Percentiles rank a stretch among this genome's conserved stretches.
Conservation (phyloP, 2,329 filamentous ascomycete genomes). For the Emmonsiellopsis sp. region DNA sequence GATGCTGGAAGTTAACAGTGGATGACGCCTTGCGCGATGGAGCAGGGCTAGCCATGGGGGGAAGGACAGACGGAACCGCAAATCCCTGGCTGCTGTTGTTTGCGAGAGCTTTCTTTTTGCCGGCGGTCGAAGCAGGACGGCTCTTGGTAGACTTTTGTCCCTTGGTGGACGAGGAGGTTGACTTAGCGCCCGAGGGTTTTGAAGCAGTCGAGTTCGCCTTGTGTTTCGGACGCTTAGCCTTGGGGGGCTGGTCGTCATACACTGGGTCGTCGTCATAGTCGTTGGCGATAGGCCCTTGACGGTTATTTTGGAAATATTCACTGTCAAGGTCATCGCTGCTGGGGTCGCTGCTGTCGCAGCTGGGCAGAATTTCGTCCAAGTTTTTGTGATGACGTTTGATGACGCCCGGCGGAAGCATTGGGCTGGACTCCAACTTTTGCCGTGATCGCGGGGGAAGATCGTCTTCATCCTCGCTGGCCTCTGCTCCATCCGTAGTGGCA, state of each 20-base stretch:
- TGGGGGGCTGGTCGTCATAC: constrained; percentile 31
- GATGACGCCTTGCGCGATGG: constrained; percentile 40
- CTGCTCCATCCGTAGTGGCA: constrained; percentile 69
- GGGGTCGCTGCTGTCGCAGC: constrained; percentile 48
- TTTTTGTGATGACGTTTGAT: constrained; percentile 40
- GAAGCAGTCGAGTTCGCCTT: constrained; percentile 29
- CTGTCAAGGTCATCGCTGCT: constrained; percentile 55
- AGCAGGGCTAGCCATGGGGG: constrained; percentile 23
- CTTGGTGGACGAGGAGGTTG: constrained; percentile 9
- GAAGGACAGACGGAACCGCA: constrained; percentile 47
- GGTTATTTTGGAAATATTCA: constrained; percentile 46
- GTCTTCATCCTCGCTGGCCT: constrained; percentile 51
- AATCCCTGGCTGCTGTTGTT: constrained; percentile 19
- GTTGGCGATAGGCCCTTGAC: constrained; percentile 45
- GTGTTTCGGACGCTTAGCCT: constrained; percentile 45
- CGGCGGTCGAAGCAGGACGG: constrained; percentile 22
- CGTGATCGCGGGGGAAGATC: constrained; percentile 41
- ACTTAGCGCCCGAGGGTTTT: constrained; percentile 23
- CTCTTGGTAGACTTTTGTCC: constrained; percentile 24
- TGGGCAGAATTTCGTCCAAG: constrained; percentile 46
- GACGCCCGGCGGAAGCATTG: constrained; percentile 35
- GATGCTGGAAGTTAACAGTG: constrained; percentile 53
- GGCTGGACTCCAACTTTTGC: constrained; percentile 33
- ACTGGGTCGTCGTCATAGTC: constrained; percentile 40
- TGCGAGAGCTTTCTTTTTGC: constrained; percentile 29